Base-by-base conservation (phyloP, 805 yeast genomes). In the Yarrowia sp. region DNA sequence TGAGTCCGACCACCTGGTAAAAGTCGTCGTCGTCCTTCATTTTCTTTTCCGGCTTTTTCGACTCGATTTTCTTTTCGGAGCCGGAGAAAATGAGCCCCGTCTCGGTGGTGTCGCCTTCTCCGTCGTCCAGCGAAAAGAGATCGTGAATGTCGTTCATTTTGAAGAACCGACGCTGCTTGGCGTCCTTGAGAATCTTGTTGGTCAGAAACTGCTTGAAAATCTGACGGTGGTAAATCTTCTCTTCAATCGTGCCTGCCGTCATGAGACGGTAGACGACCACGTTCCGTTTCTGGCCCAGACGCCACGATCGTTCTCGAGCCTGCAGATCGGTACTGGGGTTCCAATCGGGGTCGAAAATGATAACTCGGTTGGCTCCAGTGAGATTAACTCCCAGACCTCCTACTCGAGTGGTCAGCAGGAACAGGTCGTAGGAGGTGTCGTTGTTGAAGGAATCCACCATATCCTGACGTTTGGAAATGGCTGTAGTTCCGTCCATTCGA, bases 301-400 rank as follows among this genome's bases (percentile, higher is more conserved):
- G 80, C 98, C 98, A 95, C 0, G 98, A 98, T 56, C 99, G 78
- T 74, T 93, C 99, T 66, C 98, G 80, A 0, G 99, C 99, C 75
- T 93, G 99, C 66, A 92, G 82, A 77, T 93, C 99, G 0, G 98
- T 95, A 0, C 97, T 91, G 0, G 99, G 99, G 72, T 93, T 93
- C 99, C 99, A 93, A 75, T 95, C 98, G 0, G 99, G 99, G 71
- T 93, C 99, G 73, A 83, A 93, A 16, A 93, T 93, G 22, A 93
- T 90, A 12, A 93, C 97, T 49, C 98, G 78, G 69, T 92, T 92
- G 0, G 99, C 98, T 3, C 98, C 98, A 0, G 97, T 93, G 51
- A 93, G 75, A 74, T 93, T 93, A 1, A 93, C 90, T 21, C 99
- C 99, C 41, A 95, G 78, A 0, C 99, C 99, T 21, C 99, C 99